phyloP scores from a whole-genome alignment of 169 alveolate species.

The Sarcocystis neurona region DNA sequence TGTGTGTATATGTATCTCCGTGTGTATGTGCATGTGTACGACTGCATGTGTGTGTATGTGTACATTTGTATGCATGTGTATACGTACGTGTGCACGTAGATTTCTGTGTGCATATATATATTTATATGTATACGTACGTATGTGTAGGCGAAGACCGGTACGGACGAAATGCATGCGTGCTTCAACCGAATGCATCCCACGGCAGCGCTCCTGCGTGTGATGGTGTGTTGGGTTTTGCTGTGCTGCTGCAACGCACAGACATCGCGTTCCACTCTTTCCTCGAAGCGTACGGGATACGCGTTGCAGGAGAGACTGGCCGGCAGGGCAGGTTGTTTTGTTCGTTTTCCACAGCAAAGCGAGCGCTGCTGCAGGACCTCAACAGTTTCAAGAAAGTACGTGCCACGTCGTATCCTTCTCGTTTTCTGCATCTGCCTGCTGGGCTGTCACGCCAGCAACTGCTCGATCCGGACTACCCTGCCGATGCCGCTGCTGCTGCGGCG shows the following conservation, averaged over 20 bases:
- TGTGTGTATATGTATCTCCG: not conserved
- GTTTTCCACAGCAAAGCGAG: no score
- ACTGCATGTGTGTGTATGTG: not conserved
- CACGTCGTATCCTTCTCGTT: slow-evolving; percentile 41
- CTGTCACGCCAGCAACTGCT: slow-evolving; percentile 53
- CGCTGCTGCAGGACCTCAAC: slow-evolving; percentile 49
- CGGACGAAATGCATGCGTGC: no score
- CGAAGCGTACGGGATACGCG: slow-evolving; percentile 35
- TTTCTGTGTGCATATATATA: not conserved
- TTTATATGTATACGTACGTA: not conserved
- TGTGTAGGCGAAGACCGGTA: not conserved
- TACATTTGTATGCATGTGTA: not conserved
- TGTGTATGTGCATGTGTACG: not conserved
- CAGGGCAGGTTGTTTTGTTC: no score
- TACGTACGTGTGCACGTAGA: not conserved
- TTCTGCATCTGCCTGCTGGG: not conserved
- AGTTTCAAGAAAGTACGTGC: slow-evolving; percentile 39
- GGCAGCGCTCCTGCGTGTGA: no score
- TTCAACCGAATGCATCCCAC: no score
- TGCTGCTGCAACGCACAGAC: no score
- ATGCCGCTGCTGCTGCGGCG: not conserved
- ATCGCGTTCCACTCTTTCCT: not conserved
- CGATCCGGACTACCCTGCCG: slow-evolving; percentile 59
- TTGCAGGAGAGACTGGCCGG: slow-evolving; percentile 9
- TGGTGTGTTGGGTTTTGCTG: no score